phyloP scores from a whole-genome alignment of 768 basidiomycete genomes.

The Tricholoma matsutake region DNA sequence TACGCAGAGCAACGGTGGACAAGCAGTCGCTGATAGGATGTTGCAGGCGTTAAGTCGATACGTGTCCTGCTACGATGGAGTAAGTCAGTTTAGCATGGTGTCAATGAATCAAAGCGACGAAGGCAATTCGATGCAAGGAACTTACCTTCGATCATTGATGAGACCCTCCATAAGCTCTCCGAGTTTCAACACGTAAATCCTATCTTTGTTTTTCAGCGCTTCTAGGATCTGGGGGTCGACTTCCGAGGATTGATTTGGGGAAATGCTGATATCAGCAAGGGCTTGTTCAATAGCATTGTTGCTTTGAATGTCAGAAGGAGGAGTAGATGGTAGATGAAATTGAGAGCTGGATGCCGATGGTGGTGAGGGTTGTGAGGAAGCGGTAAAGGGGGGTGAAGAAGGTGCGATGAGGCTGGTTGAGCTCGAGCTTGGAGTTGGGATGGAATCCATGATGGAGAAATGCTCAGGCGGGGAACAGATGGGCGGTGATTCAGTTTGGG shows the following conservation, averaged over 20 bases:
- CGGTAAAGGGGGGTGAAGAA: constrained; percentile 10
- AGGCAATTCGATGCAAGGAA: constrained; percentile 11
- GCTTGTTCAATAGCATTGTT: constrained; percentile 20
- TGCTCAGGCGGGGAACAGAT: background rate
- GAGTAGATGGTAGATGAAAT: constrained; percentile 17
- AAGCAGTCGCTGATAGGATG: constrained; percentile 81
- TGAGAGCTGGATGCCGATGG: constrained; percentile 12
- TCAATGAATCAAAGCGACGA: background rate
- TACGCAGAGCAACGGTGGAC: constrained; percentile 84
- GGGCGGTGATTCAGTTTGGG: constrained; percentile 1
- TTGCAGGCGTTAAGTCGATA: constrained; percentile 64
- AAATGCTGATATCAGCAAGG: constrained; percentile 5
- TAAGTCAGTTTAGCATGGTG: constrained; percentile 19
- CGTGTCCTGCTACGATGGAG: constrained; percentile 42
- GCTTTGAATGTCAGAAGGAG: constrained; percentile 22
- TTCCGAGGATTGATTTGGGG: constrained; percentile 33
- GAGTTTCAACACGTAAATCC: constrained; percentile 85
- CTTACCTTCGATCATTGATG: constrained; percentile 72
- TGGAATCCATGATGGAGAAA: constrained; percentile 4
- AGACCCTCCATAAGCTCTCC: constrained; percentile 82
- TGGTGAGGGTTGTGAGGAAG: constrained; percentile 17
- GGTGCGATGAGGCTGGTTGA: constrained; percentile 10
- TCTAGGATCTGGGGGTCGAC: constrained; percentile 81
- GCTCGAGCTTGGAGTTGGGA: constrained; percentile 13
- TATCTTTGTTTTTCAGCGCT: constrained; percentile 84